Percentiles rank a stretch among this genome's conserved stretches.
phyloP scores from a whole-genome alignment of 2,329 filamentous ascomycete genomes.

The Ophiosphaerella herpotricha region DNA sequence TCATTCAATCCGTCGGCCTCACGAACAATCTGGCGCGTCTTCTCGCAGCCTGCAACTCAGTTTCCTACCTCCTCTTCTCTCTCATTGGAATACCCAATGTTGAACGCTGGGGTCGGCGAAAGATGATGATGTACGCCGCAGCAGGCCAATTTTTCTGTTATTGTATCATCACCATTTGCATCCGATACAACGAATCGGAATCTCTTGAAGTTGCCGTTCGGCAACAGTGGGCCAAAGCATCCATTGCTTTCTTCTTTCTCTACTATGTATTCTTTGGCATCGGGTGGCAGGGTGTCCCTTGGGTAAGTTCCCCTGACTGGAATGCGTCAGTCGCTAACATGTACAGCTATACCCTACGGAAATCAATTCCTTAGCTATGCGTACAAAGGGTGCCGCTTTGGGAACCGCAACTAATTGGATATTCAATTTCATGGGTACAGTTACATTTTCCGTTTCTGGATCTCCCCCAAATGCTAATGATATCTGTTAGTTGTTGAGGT shows the following conservation, averaged over 20 bases:
- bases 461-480: background rate
- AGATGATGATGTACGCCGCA: conserved; percentile 63
- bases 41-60: conserved; percentile 60
- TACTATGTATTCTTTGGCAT: conserved; percentile 61
- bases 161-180: conserved; percentile 56
- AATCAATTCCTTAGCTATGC: conserved; percentile 56
- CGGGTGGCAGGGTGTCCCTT: conserved; percentile 55
- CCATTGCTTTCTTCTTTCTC: conserved; percentile 58
- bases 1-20: conserved; percentile 62
- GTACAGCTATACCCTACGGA: conserved; percentile 51
- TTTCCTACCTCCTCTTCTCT: conserved; percentile 56
- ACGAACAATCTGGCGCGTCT: conserved; percentile 57
- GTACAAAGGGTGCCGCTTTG: conserved; percentile 55
- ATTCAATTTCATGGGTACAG: conserved; percentile 47
- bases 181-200: conserved; percentile 48
- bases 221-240: conserved; percentile 45
- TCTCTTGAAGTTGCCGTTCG: conserved; percentile 15
- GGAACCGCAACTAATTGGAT: conserved; percentile 60
- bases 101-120: conserved; percentile 60
- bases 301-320: conserved; percentile 19
- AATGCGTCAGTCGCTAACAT: background rate
- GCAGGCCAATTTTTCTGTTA: conserved; percentile 59
- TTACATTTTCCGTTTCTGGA: background rate
- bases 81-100: conserved; percentile 54
- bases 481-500: conserved; percentile 33